phyloP scores from a whole-genome alignment of 2,329 filamentous ascomycete genomes.

The Pseudogymnoascus sp. region DNA sequence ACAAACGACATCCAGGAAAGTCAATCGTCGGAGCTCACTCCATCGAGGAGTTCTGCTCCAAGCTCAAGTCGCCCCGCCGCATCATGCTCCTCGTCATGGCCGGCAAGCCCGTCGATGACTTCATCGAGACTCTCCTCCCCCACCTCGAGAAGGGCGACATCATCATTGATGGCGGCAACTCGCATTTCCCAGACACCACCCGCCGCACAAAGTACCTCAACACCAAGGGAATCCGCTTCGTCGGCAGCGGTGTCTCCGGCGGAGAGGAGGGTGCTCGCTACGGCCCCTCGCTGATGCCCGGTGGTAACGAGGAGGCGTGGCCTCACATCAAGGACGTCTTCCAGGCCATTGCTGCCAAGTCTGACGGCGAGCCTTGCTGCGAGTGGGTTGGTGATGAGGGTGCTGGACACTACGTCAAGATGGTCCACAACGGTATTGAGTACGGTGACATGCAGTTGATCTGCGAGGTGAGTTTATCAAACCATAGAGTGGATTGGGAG shows the following conservation, averaged over 20 bases:
- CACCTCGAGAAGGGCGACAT: constrained; percentile 82
- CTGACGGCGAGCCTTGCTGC: constrained; percentile 93
- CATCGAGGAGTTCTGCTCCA: constrained; percentile 87
- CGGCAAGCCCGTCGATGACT: constrained; percentile 94
- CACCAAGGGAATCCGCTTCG: constrained; percentile 84
- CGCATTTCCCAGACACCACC: constrained; percentile 98
- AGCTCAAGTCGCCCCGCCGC: constrained; percentile 94
- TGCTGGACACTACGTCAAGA: constrained; percentile 99
- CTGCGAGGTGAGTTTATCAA: constrained; percentile 64
- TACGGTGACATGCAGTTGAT: constrained; percentile 99
- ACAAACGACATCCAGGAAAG: constrained; percentile 52
- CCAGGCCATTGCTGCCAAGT: constrained; percentile 96
- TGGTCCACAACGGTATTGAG: constrained; percentile 99
- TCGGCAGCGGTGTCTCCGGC: constrained; percentile 95
- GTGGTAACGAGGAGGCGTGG: constrained; percentile 97
- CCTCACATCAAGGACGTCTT: constrained; percentile 98
- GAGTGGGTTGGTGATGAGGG: constrained; percentile 99
- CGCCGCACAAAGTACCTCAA: constrained; percentile 85
- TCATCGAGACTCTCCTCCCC: constrained; percentile 90
- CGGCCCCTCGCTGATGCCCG: constrained; percentile 96
- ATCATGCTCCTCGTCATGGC: constrained; percentile 99
- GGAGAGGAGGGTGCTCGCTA: constrained; percentile 99
- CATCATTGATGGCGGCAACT: constrained; percentile 99
- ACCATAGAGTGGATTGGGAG: neutral
- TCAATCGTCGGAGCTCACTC: constrained; percentile 88